Evolutionary conservation across 371 early-diverging fungal species (phyloP).

Genomic region (Batkoa obscura): DNA sequence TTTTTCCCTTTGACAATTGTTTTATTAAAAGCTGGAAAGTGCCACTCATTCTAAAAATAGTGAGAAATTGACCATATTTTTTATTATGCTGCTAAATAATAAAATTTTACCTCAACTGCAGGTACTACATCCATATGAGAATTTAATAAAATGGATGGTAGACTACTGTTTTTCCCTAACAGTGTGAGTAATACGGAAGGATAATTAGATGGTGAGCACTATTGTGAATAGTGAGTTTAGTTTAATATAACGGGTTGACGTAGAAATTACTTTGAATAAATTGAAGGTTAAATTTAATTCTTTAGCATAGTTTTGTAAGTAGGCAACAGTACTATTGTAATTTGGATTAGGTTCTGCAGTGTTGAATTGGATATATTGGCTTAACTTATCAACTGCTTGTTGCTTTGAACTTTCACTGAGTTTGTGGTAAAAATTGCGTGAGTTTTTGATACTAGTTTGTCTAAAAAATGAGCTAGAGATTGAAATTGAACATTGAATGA

Average conservation of each 20-base stretch:
- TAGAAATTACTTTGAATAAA: conserved; percentile 20
- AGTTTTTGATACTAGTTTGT: too few relatives aligned
- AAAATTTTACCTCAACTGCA: conserved; percentile 23
- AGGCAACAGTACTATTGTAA: conserved; percentile 29
- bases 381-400: too few relatives aligned
- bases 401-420: too few relatives aligned
- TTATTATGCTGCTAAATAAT: too few relatives aligned
- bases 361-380: too few relatives aligned
- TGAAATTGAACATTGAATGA: too few relatives aligned
- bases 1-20: conserved; percentile 19
- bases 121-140: conserved; percentile 76
- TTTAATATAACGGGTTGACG: not conserved
- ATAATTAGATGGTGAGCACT: conserved; percentile 18
- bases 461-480: too few relatives aligned
- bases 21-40: conserved; percentile 47
- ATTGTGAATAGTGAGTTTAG: not conserved
- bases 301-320: conserved; percentile 33
- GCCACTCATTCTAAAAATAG: conserved; percentile 31
- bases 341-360: conserved; percentile 22
- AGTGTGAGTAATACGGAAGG: conserved; percentile 41
- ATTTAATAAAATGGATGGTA: conserved; percentile 48
- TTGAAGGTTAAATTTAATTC: conserved; percentile 37
- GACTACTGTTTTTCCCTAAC: conserved; percentile 23
- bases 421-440: too few relatives aligned
- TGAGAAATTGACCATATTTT: not conserved